Percentiles rank a stretch among this genome's conserved stretches.
These are phyloP conservation scores for Pythium sukuiense DNA, from an alignment of 352 stramenopile species.

Conservation along the genomic window DNA sequence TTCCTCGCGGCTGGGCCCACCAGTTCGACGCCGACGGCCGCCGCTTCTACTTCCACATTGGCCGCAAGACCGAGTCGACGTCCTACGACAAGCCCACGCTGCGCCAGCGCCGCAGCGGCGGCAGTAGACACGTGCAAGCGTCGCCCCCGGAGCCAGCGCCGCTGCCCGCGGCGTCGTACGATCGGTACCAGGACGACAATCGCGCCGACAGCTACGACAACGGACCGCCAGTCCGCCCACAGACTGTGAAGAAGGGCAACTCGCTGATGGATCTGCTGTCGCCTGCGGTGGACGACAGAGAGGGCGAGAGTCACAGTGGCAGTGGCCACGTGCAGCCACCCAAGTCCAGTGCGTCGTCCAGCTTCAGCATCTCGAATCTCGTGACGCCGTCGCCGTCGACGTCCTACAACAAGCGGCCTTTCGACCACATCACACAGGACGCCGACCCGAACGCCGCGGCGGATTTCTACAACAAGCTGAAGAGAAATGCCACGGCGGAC, in stretches of 20 bases:
- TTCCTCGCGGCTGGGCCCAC: slow-evolving; percentile 78
- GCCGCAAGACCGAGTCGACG: slow-evolving; percentile 62
- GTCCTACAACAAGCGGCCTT: slow-evolving; percentile 41
- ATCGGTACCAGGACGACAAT: neutral
- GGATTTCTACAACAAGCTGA: slow-evolving; percentile 84
- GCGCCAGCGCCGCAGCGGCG: slow-evolving; percentile 20
- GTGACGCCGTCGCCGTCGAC: slow-evolving; percentile 34
- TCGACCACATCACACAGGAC: slow-evolving; percentile 56
- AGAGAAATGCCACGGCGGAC: slow-evolving; percentile 69
- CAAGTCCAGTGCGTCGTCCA: slow-evolving; percentile 24
- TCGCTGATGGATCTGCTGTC: slow-evolving; percentile 77
- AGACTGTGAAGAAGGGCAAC: slow-evolving; percentile 61
- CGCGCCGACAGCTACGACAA: neutral
- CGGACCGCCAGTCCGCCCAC: neutral
- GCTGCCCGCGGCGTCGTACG: neutral
- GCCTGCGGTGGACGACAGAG: slow-evolving; percentile 26
- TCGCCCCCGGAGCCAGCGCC: neutral
- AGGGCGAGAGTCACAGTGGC: neutral
- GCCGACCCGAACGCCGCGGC: slow-evolving; percentile 69
- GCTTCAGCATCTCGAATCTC: slow-evolving; percentile 60
- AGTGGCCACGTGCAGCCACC: neutral
- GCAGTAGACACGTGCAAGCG: slow-evolving; percentile 18
- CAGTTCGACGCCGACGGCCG: slow-evolving; percentile 68
- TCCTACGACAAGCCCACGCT: slow-evolving; percentile 78
- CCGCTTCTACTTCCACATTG: slow-evolving; percentile 77